Evolutionary conservation across 129 eudicot genomes (phyloP).

Genomic region (Escallonia herrerae): DNA sequence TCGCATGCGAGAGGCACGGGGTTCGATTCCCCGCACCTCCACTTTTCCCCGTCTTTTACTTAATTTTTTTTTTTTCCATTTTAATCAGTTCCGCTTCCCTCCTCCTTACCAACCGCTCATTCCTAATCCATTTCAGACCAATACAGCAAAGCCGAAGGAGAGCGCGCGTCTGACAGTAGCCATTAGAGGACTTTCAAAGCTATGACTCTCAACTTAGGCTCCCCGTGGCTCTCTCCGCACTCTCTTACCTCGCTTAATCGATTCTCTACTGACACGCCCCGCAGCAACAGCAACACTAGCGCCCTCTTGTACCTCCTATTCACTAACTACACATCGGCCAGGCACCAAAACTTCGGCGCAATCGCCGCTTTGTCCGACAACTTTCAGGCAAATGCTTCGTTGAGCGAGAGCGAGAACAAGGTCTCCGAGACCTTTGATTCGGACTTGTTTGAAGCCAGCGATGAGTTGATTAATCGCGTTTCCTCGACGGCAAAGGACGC

Average conservation of each 20-base stretch:
- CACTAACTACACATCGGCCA: constrained; percentile 6
- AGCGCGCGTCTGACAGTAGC: neutral
- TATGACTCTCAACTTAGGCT: constrained; percentile 36
- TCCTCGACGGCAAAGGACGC: constrained; percentile 52
- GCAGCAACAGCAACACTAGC: neutral
- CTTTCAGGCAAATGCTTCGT: constrained; percentile 25
- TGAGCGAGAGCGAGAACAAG: constrained; percentile 25
- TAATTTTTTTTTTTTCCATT: neutral
- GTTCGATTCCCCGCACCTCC: constrained; percentile 99
- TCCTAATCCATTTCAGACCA: constrained; percentile 36
- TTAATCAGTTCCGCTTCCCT: constrained; percentile 2
- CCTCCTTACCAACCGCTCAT: constrained; percentile 44
- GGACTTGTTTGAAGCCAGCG: constrained; percentile 26
- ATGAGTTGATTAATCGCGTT: constrained; percentile 30
- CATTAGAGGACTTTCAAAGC: neutral
- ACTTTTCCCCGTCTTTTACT: neutral
- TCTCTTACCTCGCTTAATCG: constrained; percentile 16
- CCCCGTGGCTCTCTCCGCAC: constrained; percentile 33
- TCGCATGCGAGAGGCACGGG: constrained; percentile 99
- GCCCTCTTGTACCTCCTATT: constrained; percentile 8
- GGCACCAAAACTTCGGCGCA: neutral
- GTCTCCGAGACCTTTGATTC: constrained; percentile 16
- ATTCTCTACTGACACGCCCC: constrained; percentile 8
- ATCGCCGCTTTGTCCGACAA: constrained; percentile 9
- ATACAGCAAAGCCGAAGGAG: neutral